Conservation (phyloP, 106 monocot genomes). For the Acorus calamus region DNA sequence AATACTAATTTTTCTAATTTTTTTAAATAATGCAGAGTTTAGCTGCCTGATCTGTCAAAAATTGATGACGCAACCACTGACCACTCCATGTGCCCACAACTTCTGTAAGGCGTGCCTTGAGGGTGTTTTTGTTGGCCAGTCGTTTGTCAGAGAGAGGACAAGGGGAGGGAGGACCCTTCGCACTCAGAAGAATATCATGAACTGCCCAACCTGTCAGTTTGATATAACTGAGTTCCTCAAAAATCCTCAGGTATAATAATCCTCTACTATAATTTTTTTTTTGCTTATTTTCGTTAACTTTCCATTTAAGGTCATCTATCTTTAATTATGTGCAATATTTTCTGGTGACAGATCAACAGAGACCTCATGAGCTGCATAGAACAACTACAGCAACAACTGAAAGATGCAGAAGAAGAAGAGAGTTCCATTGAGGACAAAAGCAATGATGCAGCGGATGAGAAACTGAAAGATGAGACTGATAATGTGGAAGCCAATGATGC, state of each 20-base stretch:
- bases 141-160: constrained; percentile 58
- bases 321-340: too few species aligned
- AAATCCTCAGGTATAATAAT: constrained; percentile 63
- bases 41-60: constrained; percentile 59
- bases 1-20: too few species aligned
- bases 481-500: too few species aligned
- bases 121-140: constrained; percentile 41
- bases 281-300: too few species aligned
- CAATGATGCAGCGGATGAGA: too few species aligned
- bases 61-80: constrained; percentile 62
- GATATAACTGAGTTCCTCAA: constrained; percentile 83
- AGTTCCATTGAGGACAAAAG: too few species aligned
- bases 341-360: constrained; percentile 55
- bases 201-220: constrained; percentile 73
- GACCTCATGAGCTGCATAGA: constrained; percentile 72
- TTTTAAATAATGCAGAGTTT: constrained; percentile 42
- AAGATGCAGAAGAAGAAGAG: constrained; percentile 18
- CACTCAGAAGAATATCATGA: constrained; percentile 68
- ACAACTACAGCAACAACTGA: constrained; percentile 32
- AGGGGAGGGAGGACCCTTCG: constrained; percentile 67
- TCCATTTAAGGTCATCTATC: neutral
- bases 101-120: constrained; percentile 83
- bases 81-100: constrained; percentile 88
- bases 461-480: too few species aligned
- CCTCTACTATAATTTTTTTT: neutral